These are phyloP conservation scores for Grifola frondosa DNA, from an alignment of 1,284 basidiomycete genomes.

Conservation along the genomic window DNA sequence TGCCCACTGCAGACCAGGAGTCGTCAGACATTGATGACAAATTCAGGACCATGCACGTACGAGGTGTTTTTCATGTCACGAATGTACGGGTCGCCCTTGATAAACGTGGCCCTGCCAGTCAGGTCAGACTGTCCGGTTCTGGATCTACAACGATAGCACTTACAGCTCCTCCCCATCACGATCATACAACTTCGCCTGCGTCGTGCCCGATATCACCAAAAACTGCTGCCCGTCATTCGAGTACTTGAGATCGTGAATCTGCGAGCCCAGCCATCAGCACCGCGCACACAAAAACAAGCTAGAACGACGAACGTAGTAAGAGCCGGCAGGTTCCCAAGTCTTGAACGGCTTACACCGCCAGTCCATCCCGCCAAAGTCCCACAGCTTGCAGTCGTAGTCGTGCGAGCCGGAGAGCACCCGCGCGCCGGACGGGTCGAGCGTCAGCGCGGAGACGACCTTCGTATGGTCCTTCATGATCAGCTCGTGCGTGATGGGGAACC, in stretches of 20 bases:
- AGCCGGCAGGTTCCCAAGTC: constrained; percentile 91
- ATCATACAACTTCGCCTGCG: constrained; percentile 86
- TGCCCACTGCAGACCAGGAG: constrained; percentile 68
- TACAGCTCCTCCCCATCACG: constrained; percentile 89
- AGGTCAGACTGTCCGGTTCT: constrained; percentile 45
- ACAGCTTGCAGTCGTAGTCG: constrained; percentile 96
- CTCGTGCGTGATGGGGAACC: constrained; percentile 86
- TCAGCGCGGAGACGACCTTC: constrained; percentile 91
- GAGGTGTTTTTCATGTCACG: constrained; percentile 96
- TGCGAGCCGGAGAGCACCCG: constrained; percentile 89
- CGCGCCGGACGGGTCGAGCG: constrained; percentile 91
- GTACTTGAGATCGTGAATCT: constrained; percentile 90
- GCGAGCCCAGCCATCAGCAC: constrained; percentile 11
- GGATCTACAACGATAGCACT: constrained; percentile 35
- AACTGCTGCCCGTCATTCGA: constrained; percentile 85
- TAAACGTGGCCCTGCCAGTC: constrained; percentile 73
- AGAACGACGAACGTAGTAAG: constrained; percentile 75
- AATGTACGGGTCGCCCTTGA: constrained; percentile 97
- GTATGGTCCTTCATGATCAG: constrained; percentile 89
- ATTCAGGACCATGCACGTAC: constrained; percentile 56
- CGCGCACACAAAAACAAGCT: constrained; percentile 9
- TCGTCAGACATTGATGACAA: background rate
- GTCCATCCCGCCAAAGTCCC: constrained; percentile 99
- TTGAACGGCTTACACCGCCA: constrained; percentile 89
- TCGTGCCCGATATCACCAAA: constrained; percentile 84